Conservation (phyloP, 2,329 filamentous ascomycete genomes). For the Epichloe gansuensis region DNA sequence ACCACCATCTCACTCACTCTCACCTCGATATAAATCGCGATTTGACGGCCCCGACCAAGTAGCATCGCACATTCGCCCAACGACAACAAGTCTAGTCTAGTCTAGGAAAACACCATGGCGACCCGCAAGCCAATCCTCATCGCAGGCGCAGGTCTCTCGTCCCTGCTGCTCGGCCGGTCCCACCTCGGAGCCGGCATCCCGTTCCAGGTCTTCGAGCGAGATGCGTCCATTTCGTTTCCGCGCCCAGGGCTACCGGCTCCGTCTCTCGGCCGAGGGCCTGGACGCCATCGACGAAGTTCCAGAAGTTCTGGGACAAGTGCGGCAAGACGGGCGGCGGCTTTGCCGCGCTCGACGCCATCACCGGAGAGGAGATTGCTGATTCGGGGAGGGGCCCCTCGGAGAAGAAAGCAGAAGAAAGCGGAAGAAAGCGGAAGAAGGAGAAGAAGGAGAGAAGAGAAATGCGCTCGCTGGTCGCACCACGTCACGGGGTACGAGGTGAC, state of each 20-base stretch:
- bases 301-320: constrained; percentile 45
- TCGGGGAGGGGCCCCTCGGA: constrained; percentile 13
- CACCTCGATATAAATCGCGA: no score
- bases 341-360: constrained; percentile 37
- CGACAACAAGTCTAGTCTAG: no score
- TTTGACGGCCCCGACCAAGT: no score
- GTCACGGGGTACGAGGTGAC: constrained; percentile 49
- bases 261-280: constrained; percentile 43
- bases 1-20: no score
- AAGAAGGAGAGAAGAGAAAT: constrained; percentile 17
- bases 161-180: constrained; percentile 31
- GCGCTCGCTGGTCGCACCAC: constrained; percentile 42
- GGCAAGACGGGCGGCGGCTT: constrained; percentile 47
- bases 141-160: constrained; percentile 31
- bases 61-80: no score
- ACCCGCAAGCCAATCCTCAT: constrained; percentile 26
- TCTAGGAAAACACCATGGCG: background rate
- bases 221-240: constrained; percentile 40
- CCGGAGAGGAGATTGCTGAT: constrained; percentile 27
- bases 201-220: constrained; percentile 46
- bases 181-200: constrained; percentile 30
- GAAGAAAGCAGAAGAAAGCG: no score
- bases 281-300: constrained; percentile 46
- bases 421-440: background rate
- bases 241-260: constrained; percentile 49